Conservation (phyloP, 2,329 filamentous ascomycete genomes). For the Phialophora macrospora region DNA sequence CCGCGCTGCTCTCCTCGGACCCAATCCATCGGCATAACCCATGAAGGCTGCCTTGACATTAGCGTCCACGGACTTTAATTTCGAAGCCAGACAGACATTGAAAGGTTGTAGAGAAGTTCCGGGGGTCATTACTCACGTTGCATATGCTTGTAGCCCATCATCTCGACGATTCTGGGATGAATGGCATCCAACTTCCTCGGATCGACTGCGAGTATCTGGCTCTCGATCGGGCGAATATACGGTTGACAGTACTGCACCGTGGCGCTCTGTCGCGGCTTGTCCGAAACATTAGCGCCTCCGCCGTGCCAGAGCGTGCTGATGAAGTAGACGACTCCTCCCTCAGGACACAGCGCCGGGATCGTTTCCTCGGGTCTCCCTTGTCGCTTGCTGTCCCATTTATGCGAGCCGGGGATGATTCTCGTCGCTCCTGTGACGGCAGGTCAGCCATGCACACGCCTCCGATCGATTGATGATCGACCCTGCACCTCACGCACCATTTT, state of each 20-base stretch:
- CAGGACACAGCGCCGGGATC: conserved; percentile 45
- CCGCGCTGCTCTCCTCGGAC: conserved; percentile 39
- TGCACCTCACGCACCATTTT: conserved; percentile 40
- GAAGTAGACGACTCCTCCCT: conserved; percentile 47
- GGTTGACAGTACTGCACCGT: conserved; percentile 52
- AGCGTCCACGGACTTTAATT: neutral
- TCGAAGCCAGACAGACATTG: neutral
- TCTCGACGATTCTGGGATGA: conserved; percentile 42
- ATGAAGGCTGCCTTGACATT: conserved; percentile 37
- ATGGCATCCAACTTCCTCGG: conserved; percentile 42
- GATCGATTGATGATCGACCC: conserved; percentile 25
- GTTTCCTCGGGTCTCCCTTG: conserved; percentile 41
- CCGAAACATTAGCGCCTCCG: conserved; percentile 46
- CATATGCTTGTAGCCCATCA: conserved; percentile 46
- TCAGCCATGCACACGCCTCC: conserved; percentile 42
- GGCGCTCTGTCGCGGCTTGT: conserved; percentile 43
- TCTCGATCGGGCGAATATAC: conserved; percentile 46
- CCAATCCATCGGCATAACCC: conserved; percentile 44
- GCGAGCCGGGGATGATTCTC: conserved; percentile 45
- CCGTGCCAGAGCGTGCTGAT: conserved; percentile 48
- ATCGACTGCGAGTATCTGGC: conserved; percentile 44
- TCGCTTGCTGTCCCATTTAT: conserved; percentile 44
- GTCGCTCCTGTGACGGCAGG: conserved; percentile 36
- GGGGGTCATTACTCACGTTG: conserved; percentile 17
- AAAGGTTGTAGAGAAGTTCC: neutral